phyloP scores from a whole-genome alignment of 768 basidiomycete genomes.

The Psilocybe cubensis region DNA sequence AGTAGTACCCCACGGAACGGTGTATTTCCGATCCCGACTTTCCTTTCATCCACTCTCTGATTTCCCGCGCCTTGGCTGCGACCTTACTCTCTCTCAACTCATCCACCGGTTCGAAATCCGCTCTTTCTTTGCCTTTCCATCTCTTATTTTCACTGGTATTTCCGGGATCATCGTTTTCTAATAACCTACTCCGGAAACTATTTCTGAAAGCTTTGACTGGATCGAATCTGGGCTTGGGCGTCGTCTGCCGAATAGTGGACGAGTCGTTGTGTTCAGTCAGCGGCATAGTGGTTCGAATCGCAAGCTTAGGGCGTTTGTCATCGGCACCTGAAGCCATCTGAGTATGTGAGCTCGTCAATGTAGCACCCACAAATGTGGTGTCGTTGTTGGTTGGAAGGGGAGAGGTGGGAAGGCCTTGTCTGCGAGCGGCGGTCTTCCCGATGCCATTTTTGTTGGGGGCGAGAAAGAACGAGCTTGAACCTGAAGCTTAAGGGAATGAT shows the following conservation, averaged over 20 bases:
- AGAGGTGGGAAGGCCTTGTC: conserved; percentile 43
- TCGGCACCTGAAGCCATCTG: conserved; percentile 5
- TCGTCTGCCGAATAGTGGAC: conserved; percentile 3
- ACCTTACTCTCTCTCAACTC: conserved; percentile 13
- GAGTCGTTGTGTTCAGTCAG: conserved; percentile 9
- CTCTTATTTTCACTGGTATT: not conserved
- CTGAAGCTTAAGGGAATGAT: conserved; percentile 22
- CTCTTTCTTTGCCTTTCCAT: conserved; percentile 22
- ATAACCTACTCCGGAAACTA: conserved; percentile 17
- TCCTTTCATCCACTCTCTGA: conserved; percentile 25
- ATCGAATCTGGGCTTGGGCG: conserved; percentile 16
- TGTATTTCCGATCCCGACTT: conserved; percentile 23
- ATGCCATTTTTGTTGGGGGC: conserved; percentile 41
- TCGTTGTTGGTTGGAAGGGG: not conserved
- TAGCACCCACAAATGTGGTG: conserved; percentile 14
- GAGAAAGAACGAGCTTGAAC: conserved; percentile 40
- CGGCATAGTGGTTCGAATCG: conserved; percentile 17
- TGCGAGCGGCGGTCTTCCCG: conserved; percentile 38
- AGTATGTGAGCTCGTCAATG: conserved; percentile 25
- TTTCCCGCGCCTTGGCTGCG: conserved; percentile 19
- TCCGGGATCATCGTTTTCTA: conserved; percentile 1
- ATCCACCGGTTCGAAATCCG: conserved; percentile 2
- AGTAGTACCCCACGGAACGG: conserved; percentile 14
- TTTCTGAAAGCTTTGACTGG: conserved; percentile 19
- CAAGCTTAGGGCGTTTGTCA: conserved; percentile 13